These are phyloP conservation scores for Aegilops bicornis DNA, from an alignment of 176 grass and related monocot species.

Conservation along the genomic window DNA sequence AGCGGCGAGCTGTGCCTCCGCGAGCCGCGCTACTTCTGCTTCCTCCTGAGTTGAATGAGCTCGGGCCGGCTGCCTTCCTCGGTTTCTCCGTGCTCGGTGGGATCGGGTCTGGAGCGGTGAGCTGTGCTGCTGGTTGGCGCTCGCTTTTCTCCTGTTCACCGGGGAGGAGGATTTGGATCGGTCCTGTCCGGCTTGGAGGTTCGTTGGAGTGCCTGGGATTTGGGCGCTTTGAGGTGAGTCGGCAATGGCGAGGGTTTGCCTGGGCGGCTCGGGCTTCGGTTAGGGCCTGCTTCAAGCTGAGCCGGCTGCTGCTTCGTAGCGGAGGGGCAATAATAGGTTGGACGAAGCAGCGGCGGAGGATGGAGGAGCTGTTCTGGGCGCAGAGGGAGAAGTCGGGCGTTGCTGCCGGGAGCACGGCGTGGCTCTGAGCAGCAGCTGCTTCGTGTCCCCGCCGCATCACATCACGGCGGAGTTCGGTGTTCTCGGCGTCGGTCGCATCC, in stretches of 20 bases:
- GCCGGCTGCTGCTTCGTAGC: conserved; percentile 5
- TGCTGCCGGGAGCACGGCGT: conserved; percentile 12
- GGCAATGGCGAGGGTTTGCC: conserved; percentile 36
- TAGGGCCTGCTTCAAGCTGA: conserved; percentile 16
- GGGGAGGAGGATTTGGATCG: background rate
- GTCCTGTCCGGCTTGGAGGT: background rate
- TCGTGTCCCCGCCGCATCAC: background rate
- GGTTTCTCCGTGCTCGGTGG: conserved; percentile 33
- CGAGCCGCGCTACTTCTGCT: background rate
- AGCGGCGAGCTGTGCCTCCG: background rate
- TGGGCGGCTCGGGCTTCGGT: conserved; percentile 53
- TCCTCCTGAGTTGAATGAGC: conserved; percentile 19
- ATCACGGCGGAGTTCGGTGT: background rate
- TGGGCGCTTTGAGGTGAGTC: conserved; percentile 13
- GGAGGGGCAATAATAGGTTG: background rate
- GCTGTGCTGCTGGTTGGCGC: background rate
- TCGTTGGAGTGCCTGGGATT: background rate
- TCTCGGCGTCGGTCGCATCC: background rate
- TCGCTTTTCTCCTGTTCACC: conserved; percentile 1
- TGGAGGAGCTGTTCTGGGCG: conserved; percentile 8
- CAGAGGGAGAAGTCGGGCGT: background rate
- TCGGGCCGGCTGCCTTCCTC: conserved; percentile 23
- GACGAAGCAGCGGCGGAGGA: background rate
- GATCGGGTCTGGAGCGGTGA: conserved; percentile 5
- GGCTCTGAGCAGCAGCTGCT: conserved; percentile 18